Conservation (phyloP, 129 eudicot species). For the Deinandra increscens region DNA sequence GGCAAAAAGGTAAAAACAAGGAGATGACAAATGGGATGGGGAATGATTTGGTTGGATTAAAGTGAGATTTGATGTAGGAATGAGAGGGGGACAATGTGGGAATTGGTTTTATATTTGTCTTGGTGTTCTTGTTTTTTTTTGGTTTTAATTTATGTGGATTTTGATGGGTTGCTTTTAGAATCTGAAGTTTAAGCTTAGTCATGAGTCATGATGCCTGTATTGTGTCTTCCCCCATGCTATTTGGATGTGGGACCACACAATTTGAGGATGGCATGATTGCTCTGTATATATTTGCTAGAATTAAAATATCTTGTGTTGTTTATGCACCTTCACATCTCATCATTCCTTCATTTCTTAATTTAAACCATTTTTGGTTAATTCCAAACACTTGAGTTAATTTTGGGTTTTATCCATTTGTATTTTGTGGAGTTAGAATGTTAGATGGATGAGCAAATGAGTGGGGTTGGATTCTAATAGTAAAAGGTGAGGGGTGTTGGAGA, state of each 20-base stretch:
- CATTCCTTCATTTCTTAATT: slow-evolving; percentile 4
- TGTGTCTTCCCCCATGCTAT: slow-evolving; percentile 43
- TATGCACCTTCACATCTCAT: slow-evolving; percentile 21
- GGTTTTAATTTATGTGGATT: slow-evolving; percentile 25
- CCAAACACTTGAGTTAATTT: neutral
- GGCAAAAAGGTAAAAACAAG: slow-evolving; percentile 17
- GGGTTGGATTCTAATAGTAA: too few relatives aligned
- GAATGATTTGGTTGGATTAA: slow-evolving; percentile 45
- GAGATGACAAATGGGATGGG: slow-evolving; percentile 23
- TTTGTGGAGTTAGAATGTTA: too few relatives aligned
- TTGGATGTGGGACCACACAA: slow-evolving; percentile 45
- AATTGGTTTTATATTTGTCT: slow-evolving; percentile 29
- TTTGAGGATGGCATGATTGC: slow-evolving; percentile 41
- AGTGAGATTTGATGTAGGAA: slow-evolving; percentile 43
- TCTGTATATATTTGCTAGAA: slow-evolving; percentile 34
- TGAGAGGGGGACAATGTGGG: slow-evolving; percentile 41
- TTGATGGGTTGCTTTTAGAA: slow-evolving; percentile 40
- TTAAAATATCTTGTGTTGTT: slow-evolving; percentile 27
- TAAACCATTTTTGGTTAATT: slow-evolving; percentile 11
- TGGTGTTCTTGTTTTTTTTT: slow-evolving; percentile 26
- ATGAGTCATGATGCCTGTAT: slow-evolving; percentile 36
- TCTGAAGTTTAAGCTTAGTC: slow-evolving; percentile 39
- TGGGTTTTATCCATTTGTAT: too few relatives aligned
- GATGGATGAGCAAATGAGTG: too few relatives aligned
- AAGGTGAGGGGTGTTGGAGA: too few relatives aligned